Evolutionary conservation across 2,329 filamentous ascomycete species (phyloP).

Genomic region (Aspergillus sp.): DNA sequence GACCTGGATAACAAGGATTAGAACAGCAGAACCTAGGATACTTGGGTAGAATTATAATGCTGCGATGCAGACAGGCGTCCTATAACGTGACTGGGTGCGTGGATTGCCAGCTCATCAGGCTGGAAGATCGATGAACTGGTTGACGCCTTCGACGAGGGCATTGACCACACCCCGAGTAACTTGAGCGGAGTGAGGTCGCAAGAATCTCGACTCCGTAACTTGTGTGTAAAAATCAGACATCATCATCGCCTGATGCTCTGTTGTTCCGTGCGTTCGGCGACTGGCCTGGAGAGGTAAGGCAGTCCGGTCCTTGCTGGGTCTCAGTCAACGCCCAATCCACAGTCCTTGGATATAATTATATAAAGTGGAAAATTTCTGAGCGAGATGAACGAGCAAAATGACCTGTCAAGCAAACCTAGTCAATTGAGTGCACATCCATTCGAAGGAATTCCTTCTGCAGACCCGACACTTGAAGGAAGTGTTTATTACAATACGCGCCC

Average conservation of each 20-base stretch:
- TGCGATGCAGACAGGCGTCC: not conserved
- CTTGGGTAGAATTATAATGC: constrained; percentile 1
- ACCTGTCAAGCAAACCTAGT: not conserved
- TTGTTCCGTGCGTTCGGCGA: not conserved
- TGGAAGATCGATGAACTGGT: not conserved
- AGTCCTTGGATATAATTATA: not conserved
- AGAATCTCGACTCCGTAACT: not conserved
- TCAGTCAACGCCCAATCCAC: not conserved
- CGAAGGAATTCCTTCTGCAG: not conserved
- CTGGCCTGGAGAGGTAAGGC: constrained; percentile 6
- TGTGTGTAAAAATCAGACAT: not conserved
- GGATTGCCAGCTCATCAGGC: constrained; percentile 9
- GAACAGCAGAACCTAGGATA: not conserved
- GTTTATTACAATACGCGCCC: not conserved
- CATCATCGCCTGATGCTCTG: not conserved
- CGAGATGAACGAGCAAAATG: not conserved
- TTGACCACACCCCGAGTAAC: not conserved
- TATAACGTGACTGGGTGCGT: not conserved
- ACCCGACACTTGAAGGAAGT: not conserved
- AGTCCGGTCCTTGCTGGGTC: constrained; percentile 6
- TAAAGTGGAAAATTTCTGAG: not conserved
- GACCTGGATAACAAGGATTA: not conserved
- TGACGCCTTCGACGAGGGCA: not conserved
- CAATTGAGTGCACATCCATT: not conserved
- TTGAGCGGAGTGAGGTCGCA: not conserved